phyloP scores from a whole-genome alignment of 257 asterid genomes.

The Cinchona pubescens region DNA sequence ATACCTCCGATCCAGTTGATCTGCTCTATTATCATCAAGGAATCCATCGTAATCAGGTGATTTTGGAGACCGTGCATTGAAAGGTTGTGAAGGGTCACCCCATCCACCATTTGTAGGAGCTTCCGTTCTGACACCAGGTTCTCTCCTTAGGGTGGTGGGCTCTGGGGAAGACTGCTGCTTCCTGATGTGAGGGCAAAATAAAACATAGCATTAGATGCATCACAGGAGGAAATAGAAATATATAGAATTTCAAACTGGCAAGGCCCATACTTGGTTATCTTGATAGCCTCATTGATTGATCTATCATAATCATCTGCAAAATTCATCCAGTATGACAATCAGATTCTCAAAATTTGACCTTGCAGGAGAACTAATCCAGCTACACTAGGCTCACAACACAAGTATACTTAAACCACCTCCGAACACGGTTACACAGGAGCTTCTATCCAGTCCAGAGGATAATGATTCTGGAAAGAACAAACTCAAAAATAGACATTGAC shows the following conservation, averaged over 20 bases:
- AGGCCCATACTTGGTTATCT: conserved; percentile 77
- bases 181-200: conserved; percentile 37
- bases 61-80: conserved; percentile 52
- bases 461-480: neutral
- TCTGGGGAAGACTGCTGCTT: conserved; percentile 58
- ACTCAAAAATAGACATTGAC: neutral
- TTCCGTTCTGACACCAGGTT: conserved; percentile 48
- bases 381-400: neutral
- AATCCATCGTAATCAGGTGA: conserved; percentile 56
- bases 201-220: conserved; percentile 12
- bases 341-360: conserved; percentile 13
- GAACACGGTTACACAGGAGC: neutral
- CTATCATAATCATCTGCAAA: conserved; percentile 90
- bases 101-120: conserved; percentile 59
- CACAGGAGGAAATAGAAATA: neutral
- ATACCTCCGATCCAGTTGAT: conserved; percentile 70
- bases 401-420: neutral
- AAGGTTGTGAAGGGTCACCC: conserved; percentile 63
- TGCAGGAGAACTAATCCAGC: conserved; percentile 4
- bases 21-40: conserved; percentile 46
- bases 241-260: conserved; percentile 7
- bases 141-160: conserved; percentile 48
- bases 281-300: conserved; percentile 87
- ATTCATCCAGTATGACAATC: conserved; percentile 23
- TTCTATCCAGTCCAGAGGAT: neutral